Evolutionary conservation across 495 filamentous ascomycete species (phyloP).

Genomic region (Astrothelium macrocarpum): DNA sequence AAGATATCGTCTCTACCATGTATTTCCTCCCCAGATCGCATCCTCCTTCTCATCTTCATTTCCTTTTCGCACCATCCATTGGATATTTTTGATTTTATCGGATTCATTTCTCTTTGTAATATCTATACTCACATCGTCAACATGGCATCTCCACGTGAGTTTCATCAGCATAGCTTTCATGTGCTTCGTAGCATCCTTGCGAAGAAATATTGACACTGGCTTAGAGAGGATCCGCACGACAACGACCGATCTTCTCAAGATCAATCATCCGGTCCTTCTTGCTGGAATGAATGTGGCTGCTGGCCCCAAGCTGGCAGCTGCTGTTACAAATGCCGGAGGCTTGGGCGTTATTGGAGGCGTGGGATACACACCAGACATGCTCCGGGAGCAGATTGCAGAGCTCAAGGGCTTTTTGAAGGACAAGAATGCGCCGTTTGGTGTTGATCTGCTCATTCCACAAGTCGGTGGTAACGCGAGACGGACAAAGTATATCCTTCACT

Average conservation of each 20-base stretch:
- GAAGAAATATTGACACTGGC: slow-evolving; percentile 10
- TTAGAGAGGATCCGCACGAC: slow-evolving; percentile 80
- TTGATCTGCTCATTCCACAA: slow-evolving; percentile 89
- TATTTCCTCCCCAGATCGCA: not conserved
- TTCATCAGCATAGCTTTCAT: slow-evolving; percentile 3
- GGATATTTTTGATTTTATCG: not conserved
- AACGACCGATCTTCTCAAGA: slow-evolving; percentile 88
- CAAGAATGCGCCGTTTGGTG: slow-evolving; percentile 98
- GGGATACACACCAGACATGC: slow-evolving; percentile 95
- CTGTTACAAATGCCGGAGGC: slow-evolving; percentile 94
- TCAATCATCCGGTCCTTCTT: slow-evolving; percentile 91
- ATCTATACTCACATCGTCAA: slow-evolving; percentile 6
- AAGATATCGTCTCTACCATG: not conserved
- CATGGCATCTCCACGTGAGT: slow-evolving; percentile 55
- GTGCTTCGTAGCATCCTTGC: slow-evolving; percentile 18
- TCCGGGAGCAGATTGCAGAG: slow-evolving; percentile 87
- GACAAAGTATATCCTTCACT: slow-evolving; percentile 60
- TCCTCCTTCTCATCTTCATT: not conserved
- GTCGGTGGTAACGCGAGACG: slow-evolving; percentile 88
- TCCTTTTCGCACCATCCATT: not conserved
- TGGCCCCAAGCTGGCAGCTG: slow-evolving; percentile 91
- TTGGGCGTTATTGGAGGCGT: slow-evolving; percentile 94
- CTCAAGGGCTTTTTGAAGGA: slow-evolving; percentile 81
- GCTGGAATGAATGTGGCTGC: slow-evolving; percentile 99
- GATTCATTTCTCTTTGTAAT: not conserved